These are phyloP conservation scores for Microthyrium microscopicum DNA, from an alignment of 2,329 filamentous ascomycete genomes.

Conservation along the genomic window DNA sequence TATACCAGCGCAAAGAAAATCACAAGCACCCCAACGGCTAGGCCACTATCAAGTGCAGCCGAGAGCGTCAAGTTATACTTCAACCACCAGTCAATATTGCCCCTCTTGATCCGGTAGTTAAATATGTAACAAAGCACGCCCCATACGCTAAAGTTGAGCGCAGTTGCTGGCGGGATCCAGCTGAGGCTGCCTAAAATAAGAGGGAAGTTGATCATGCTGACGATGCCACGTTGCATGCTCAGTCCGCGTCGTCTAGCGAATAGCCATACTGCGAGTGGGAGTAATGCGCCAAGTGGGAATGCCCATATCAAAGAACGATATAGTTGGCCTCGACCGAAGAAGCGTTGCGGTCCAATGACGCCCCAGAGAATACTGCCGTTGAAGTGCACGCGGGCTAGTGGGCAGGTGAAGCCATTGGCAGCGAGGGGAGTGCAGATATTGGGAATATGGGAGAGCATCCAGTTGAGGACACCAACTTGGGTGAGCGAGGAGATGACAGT, in stretches of 20 bases:
- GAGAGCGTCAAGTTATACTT: constrained; percentile 86
- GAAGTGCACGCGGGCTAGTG: constrained; percentile 75
- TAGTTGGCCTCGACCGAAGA: constrained; percentile 60
- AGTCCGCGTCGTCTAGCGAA: constrained; percentile 31
- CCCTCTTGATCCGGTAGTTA: constrained; percentile 57
- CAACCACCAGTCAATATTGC: constrained; percentile 64
- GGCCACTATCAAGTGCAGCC: constrained; percentile 64
- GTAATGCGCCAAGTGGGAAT: constrained; percentile 59
- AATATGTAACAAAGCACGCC: constrained; percentile 71
- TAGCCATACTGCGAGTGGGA: constrained; percentile 59
- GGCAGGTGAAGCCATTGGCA: constrained; percentile 78
- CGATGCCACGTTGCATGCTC: constrained; percentile 39
- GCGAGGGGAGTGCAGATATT: constrained; percentile 63
- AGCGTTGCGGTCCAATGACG: constrained; percentile 65
- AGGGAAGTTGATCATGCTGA: constrained; percentile 65
- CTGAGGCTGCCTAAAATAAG: constrained; percentile 68
- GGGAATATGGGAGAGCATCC: constrained; percentile 69
- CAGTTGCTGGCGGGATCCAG: constrained; percentile 72
- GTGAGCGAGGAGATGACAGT: constrained; percentile 63
- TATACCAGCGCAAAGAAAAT: constrained; percentile 82
- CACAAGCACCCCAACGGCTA: constrained; percentile 67
- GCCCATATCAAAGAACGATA: constrained; percentile 69
- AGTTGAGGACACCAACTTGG: constrained; percentile 73
- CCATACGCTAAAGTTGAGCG: constrained; percentile 81
- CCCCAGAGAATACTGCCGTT: constrained; percentile 84